Evolutionary conservation across 2,329 filamentous ascomycete genomes (phyloP).

Genomic region (Paraphaeosphaeria minitans): DNA sequence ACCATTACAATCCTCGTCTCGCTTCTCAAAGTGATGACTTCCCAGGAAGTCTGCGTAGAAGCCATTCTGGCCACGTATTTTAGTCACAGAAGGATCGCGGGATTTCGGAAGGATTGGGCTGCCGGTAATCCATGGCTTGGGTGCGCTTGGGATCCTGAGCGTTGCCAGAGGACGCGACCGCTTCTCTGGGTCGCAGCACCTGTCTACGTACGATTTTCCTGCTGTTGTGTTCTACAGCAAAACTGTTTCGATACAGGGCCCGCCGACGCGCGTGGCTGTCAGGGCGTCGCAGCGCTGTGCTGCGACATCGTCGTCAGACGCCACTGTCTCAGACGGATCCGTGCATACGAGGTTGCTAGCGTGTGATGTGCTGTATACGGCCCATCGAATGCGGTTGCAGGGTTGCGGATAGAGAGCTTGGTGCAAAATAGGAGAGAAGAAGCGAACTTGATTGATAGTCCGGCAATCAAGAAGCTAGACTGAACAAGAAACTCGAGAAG

Average conservation of each 20-base stretch:
- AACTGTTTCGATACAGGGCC: background rate
- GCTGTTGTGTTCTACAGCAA: background rate
- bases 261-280: background rate
- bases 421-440: background rate
- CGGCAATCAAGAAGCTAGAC: background rate
- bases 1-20: background rate
- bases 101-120: conserved; percentile 2
- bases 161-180: background rate
- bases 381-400: background rate
- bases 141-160: background rate
- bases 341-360: background rate
- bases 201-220: background rate
- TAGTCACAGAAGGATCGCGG: conserved; percentile 4
- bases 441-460: background rate
- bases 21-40: background rate
- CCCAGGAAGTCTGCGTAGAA: background rate
- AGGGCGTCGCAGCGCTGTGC: background rate
- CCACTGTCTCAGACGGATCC: conserved; percentile 1
- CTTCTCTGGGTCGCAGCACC: background rate
- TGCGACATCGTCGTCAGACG: background rate
- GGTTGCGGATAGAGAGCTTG: background rate
- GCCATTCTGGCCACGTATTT: background rate
- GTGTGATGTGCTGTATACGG: background rate
- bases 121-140: background rate
- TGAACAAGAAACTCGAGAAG: background rate